Evolutionary conservation across 805 yeast species (phyloP), one percentile per base, ranked within the genome.

Genomic region (Lachancea thermotolerans): DNA sequence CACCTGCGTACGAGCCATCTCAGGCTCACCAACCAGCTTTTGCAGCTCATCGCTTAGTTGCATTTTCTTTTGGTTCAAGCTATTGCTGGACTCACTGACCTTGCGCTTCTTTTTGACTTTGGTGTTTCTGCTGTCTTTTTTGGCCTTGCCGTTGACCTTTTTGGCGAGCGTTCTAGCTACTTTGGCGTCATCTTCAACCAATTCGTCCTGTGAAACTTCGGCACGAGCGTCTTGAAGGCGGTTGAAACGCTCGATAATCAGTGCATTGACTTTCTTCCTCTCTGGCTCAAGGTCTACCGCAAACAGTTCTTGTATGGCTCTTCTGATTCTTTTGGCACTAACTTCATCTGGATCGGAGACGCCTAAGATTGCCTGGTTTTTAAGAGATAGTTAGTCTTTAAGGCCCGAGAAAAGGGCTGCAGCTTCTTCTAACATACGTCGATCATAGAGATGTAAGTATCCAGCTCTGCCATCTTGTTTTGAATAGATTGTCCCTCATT

Each of bases 241-340:
- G 58, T 49, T 78, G 56, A 78, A 84, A 44, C 91, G 65, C 10
- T 70, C 73, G 51, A 83, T 60, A 36, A 85, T 82, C 32, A 80
- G 53, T 2, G 75, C 78, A 52, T 82, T 83, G 37, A 85, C 70
- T 21, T 64, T 73, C 53, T 79, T 75, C 72, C 82, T 67, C 17
- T 51, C 52, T 4, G 74, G 69, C 47, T 74, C 65, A 36, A 84
- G 69, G 51, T 82, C 79, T 1, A 73, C 68, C 4, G 73, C 76
- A 55, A 80, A 84, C 29, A 86, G 67, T 49, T 77, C 85, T 58
- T 81, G 87, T n/a, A 86, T 56, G 0, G 90, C 91, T 48, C 73
- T 72, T 49, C 95, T 69, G 18, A 86, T 77, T 58, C 77, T 75
- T 60, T 82, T 83, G 6, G 84, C 88, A 0, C 90, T 78, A 12